Conservation (phyloP, 306 rosid species). For the Castanea sativa region DNA sequence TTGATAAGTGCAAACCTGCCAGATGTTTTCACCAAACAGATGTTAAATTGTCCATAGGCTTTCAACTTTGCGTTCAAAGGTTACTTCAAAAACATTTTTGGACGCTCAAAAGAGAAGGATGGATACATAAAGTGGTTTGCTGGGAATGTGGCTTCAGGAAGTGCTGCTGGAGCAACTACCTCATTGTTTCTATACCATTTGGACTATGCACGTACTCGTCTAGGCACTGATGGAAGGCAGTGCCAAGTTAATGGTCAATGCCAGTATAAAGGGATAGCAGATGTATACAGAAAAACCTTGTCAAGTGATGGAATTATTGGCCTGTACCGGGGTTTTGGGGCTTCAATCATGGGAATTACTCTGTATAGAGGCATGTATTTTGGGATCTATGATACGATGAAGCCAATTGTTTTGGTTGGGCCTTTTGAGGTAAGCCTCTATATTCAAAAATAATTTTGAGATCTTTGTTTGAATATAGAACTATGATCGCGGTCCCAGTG, state of each 20-base stretch:
- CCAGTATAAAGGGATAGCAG: conserved; percentile 76
- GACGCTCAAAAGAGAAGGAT: conserved; percentile 82
- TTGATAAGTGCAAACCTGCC: conserved; percentile 17
- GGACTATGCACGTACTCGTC: conserved; percentile 87
- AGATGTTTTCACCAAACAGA: conserved; percentile 53
- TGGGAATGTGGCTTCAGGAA: conserved; percentile 98
- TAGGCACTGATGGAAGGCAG: conserved; percentile 71
- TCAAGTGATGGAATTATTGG: conserved; percentile 82
- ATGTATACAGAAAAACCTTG: conserved; percentile 79
- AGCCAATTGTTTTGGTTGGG: conserved; percentile 84
- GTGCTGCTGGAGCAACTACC: conserved; percentile 97
- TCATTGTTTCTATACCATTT: conserved; percentile 83
- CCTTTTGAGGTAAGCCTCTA: conserved; percentile 66
- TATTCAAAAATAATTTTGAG: not conserved
- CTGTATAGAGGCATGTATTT: conserved; percentile 95
- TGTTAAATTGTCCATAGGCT: conserved; percentile 84
- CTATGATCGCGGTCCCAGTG: too few relatives aligned
- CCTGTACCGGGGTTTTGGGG: conserved; percentile 87
- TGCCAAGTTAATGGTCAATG: conserved; percentile 42
- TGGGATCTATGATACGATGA: conserved; percentile 91
- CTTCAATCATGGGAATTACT: conserved; percentile 85
- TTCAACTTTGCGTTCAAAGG: conserved; percentile 99
- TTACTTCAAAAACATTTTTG: conserved; percentile 88
- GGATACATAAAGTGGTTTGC: conserved; percentile 92
- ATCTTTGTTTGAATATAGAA: too few relatives aligned